Evolutionary conservation across 2,329 filamentous ascomycete genomes (phyloP).

Genomic region (Polytolypa hystricis): DNA sequence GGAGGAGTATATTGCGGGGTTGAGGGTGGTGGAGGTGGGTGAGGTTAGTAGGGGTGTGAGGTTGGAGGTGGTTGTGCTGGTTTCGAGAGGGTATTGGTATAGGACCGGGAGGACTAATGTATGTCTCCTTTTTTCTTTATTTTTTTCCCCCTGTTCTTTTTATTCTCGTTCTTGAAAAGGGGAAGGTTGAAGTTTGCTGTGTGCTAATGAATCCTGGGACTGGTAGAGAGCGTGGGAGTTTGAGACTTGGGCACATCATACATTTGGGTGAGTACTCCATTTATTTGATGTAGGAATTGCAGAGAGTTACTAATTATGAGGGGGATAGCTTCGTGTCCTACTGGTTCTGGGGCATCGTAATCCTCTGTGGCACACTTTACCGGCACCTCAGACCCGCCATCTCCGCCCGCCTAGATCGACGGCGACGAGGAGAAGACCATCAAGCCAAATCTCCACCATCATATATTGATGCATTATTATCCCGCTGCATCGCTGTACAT

Average conservation of each 20-base stretch:
- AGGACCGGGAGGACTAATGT: conserved; percentile 25
- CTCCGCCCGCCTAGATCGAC: conserved; percentile 4
- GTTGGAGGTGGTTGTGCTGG: conserved; percentile 19
- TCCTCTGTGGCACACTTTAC: conserved; percentile 25
- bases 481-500: too few species aligned
- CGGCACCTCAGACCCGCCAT: conserved; percentile 18
- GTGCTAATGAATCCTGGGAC: neutral
- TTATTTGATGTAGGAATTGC: neutral
- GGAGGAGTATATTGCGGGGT: conserved; percentile 21
- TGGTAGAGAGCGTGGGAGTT: conserved; percentile 22
- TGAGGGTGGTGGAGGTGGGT: conserved; percentile 22
- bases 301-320: neutral
- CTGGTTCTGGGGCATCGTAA: conserved; percentile 30
- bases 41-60: conserved; percentile 17
- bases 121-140: conserved; percentile 7
- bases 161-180: neutral
- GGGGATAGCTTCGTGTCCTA: conserved; percentile 23
- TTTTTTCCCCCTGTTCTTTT: neutral
- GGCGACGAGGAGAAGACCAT: conserved; percentile 6
- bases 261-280: conserved; percentile 25
- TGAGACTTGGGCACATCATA: conserved; percentile 25
- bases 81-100: conserved; percentile 21
- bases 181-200: too few species aligned
- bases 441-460: too few species aligned
- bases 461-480: too few species aligned